phyloP scores from a whole-genome alignment of 2,329 filamentous ascomycete genomes.

The Sclerotinia nivalis region DNA sequence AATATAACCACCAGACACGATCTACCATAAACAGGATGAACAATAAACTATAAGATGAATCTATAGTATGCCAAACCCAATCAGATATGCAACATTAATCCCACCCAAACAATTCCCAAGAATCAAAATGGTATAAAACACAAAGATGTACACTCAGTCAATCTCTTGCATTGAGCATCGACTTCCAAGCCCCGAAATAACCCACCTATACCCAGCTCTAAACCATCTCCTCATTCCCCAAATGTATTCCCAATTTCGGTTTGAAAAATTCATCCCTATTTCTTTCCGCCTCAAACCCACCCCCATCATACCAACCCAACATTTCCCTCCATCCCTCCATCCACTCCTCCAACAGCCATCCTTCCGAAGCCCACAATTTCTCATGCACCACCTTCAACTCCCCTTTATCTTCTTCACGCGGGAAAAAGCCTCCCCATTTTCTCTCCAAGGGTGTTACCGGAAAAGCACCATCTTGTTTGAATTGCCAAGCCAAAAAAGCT shows the following conservation, averaged over 20 bases:
- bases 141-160: neutral
- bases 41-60: neutral
- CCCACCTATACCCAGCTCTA: neutral
- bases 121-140: neutral
- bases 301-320: conserved; percentile 15
- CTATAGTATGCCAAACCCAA: no score
- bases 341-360: conserved; percentile 20
- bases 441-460: conserved; percentile 12
- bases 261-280: conserved; percentile 18
- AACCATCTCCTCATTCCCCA: neutral
- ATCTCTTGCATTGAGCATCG: neutral
- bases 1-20: no score
- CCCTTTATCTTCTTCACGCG: conserved; percentile 15
- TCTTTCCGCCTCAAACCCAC: conserved; percentile 4
- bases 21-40: neutral
- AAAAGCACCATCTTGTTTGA: conserved; percentile 18
- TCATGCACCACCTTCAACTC: conserved; percentile 23
- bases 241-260: neutral
- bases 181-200: neutral
- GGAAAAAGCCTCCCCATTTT: conserved; percentile 20
- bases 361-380: conserved; percentile 17
- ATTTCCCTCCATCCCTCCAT: conserved; percentile 11
- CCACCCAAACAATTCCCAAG: neutral
- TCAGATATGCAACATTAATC: neutral
- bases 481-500: conserved; percentile 22